Evolutionary conservation across 345 rosid genomes (phyloP).

Genomic region (Aethionema arabicum): DNA sequence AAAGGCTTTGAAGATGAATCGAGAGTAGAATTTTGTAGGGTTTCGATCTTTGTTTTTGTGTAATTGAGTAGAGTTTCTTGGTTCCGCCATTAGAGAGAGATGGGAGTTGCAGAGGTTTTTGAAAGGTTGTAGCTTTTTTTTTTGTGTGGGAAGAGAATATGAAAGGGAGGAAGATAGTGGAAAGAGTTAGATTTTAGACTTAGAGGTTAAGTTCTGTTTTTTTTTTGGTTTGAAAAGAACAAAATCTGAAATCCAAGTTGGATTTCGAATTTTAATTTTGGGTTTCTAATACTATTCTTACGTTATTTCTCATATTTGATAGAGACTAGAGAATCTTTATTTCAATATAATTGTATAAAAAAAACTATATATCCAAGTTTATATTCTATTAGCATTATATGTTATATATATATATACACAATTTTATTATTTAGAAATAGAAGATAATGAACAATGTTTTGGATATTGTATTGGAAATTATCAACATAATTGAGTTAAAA

Average conservation of each 20-base stretch:
- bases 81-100: constrained; percentile 61
- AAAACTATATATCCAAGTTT: not conserved
- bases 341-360: not conserved
- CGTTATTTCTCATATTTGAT: constrained; percentile 26
- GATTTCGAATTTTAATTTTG: constrained; percentile 17
- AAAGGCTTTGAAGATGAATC: constrained; percentile 66
- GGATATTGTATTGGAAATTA: too few relatives aligned
- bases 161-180: constrained; percentile 34
- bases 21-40: constrained; percentile 51
- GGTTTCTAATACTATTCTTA: constrained; percentile 35
- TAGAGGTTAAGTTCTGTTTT: constrained; percentile 41
- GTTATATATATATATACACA: too few relatives aligned
- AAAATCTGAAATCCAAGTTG: constrained; percentile 37
- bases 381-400: too few relatives aligned
- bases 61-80: constrained; percentile 33
- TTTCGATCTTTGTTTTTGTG: constrained; percentile 40
- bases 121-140: constrained; percentile 9
- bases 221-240: constrained; percentile 19
- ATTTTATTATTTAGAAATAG: too few relatives aligned
- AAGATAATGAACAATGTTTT: too few relatives aligned
- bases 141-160: constrained; percentile 30
- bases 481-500: too few relatives aligned
- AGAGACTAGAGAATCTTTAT: constrained; percentile 27
- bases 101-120: constrained; percentile 14
- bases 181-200: constrained; percentile 35